These are phyloP conservation scores for Platanus orientalis DNA, from an alignment of 164 flowering plant genomes.

Conservation along the genomic window DNA sequence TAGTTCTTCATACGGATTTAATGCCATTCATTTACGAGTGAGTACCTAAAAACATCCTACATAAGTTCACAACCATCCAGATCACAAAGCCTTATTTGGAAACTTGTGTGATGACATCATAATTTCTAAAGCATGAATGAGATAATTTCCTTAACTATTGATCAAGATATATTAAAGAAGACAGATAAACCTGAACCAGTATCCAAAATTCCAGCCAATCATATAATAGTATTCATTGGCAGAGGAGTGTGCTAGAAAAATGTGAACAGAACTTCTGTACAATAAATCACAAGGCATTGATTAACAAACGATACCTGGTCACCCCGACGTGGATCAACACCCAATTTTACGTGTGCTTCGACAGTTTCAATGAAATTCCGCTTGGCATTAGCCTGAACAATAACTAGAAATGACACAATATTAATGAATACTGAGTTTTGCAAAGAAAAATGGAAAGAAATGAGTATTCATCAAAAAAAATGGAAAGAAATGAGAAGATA, in stretches of 20 bases:
- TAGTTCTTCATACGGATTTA: too few relatives aligned
- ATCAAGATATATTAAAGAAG: too few relatives aligned
- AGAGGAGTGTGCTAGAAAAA: not conserved
- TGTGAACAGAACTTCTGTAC: not conserved
- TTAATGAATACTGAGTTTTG: slow-evolving; percentile 14
- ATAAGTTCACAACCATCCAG: too few relatives aligned
- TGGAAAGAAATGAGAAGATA: not conserved
- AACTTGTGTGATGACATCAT: too few relatives aligned
- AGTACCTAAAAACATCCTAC: too few relatives aligned
- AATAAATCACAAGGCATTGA: slow-evolving; percentile 1
- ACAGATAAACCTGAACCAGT: too few relatives aligned
- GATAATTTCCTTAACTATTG: too few relatives aligned
- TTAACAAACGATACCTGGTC: slow-evolving; percentile 51
- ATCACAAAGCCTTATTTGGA: too few relatives aligned
- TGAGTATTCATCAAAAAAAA: not conserved
- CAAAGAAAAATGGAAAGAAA: not conserved
- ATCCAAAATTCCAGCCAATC: not conserved
- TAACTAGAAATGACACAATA: slow-evolving; percentile 26
- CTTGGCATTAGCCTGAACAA: slow-evolving; percentile 76
- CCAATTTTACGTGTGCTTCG: slow-evolving; percentile 90
- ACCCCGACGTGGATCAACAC: slow-evolving; percentile 63
- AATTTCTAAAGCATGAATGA: too few relatives aligned
- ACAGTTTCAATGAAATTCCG: slow-evolving; percentile 72
- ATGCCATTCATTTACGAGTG: too few relatives aligned
- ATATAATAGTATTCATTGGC: not conserved